Evolutionary conservation across 108 stramenopile species (phyloP).

Genomic region (Skeletonema marinoi): DNA sequence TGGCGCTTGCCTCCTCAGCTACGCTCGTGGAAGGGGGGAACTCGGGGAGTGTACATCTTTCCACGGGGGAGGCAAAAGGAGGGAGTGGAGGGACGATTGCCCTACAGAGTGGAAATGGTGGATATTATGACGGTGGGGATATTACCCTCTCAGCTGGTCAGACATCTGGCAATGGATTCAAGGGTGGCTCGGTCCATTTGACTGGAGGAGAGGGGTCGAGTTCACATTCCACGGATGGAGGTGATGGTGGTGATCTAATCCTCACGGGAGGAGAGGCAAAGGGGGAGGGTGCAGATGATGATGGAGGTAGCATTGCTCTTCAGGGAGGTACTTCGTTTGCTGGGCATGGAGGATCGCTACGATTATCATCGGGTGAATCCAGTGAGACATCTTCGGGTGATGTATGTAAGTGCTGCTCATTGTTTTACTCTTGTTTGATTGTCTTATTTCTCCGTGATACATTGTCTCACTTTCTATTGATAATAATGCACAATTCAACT

Average conservation of each 20-base stretch:
- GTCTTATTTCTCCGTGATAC: not conserved
- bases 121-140: conserved; percentile 48
- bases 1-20: conserved; percentile 7
- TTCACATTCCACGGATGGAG: conserved; percentile 55
- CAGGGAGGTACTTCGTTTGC: conserved; percentile 21
- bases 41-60: conserved; percentile 45
- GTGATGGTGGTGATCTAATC: conserved; percentile 63
- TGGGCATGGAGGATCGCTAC: conserved; percentile 33
- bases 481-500: not conserved
- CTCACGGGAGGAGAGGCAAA: conserved; percentile 56
- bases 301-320: conserved; percentile 49
- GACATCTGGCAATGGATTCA: conserved; percentile 14
- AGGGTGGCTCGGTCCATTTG: conserved; percentile 43
- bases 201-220: conserved; percentile 54
- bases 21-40: conserved; percentile 17
- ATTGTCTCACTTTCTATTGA: not conserved
- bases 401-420: not conserved
- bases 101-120: conserved; percentile 38
- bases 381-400: conserved; percentile 25
- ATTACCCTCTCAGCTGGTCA: conserved; percentile 40
- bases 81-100: conserved; percentile 48
- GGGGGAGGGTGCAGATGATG: conserved; percentile 40
- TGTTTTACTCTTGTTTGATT: not conserved
- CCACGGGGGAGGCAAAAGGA: conserved; percentile 46
- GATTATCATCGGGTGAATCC: conserved; percentile 28